A percentile compares a stretch with the other conserved stretches of the same genome.
These are phyloP conservation scores for Xylogone sp. DNA, from an alignment of 2,329 filamentous ascomycete genomes.

Conservation along the genomic window DNA sequence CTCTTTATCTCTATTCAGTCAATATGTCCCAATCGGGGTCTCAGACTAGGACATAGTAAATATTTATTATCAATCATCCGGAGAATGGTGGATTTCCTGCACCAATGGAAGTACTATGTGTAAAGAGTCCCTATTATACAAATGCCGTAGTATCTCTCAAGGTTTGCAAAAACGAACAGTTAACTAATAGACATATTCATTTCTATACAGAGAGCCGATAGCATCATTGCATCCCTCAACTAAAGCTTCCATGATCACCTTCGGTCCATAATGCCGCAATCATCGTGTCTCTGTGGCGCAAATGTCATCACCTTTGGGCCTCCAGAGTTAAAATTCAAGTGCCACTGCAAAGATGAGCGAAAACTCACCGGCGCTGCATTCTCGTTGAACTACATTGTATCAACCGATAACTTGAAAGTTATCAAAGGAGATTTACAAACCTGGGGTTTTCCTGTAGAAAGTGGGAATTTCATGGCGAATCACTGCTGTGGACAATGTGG, in stretches of 20 bases:
- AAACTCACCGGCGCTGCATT: slow-evolving; percentile 20
- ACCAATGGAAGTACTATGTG: too few species aligned
- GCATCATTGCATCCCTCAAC: too few species aligned
- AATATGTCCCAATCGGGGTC: too few species aligned
- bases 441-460: slow-evolving; percentile 12
- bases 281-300: slow-evolving; percentile 16
- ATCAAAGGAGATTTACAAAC: slow-evolving; percentile 12
- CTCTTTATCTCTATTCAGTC: too few species aligned
- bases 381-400: slow-evolving; percentile 14
- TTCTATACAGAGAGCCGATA: too few species aligned
- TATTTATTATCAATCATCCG: too few species aligned
- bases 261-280: slow-evolving; percentile 11
- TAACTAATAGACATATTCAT: too few species aligned
- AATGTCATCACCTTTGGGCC: slow-evolving; percentile 13
- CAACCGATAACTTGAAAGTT: slow-evolving; percentile 6
- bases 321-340: slow-evolving; percentile 15
- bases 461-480: slow-evolving; percentile 14
- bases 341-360: slow-evolving; percentile 18
- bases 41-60: too few species aligned
- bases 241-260: not conserved
- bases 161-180: too few species aligned
- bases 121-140: too few species aligned
- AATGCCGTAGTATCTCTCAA: too few species aligned
- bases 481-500: slow-evolving; percentile 11
- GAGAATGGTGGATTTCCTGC: too few species aligned